Evolutionary conservation across 2,329 filamentous ascomycete species (phyloP).

Genomic region (Clarireedia paspali): DNA sequence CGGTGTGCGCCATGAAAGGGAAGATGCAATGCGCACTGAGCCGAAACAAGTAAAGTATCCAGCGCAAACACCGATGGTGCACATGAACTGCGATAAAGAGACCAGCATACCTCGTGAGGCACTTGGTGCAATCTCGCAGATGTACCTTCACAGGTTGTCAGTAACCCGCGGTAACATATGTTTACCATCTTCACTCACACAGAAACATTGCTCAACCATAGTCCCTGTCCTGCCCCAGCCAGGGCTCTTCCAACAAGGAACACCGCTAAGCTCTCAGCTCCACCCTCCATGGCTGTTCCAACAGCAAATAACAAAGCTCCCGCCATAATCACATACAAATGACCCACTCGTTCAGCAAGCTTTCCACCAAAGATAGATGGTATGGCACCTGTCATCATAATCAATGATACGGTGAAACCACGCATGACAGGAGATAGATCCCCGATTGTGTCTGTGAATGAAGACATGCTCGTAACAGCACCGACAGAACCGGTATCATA

Average conservation of each 20-base stretch:
- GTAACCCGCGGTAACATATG: background rate
- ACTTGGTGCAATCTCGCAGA: background rate
- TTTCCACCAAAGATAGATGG: slow-evolving; percentile 48
- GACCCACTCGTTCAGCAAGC: slow-evolving; percentile 39
- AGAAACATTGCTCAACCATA: slow-evolving; percentile 43
- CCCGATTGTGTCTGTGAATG: slow-evolving; percentile 37
- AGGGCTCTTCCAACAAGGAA: slow-evolving; percentile 46
- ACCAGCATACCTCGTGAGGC: slow-evolving; percentile 39
- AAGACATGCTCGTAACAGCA: slow-evolving; percentile 40
- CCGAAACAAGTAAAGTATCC: slow-evolving; percentile 55
- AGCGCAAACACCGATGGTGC: slow-evolving; percentile 39
- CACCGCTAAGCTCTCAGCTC: slow-evolving; percentile 38
- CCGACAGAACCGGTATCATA: slow-evolving; percentile 42
- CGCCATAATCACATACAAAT: background rate
- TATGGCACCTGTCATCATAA: slow-evolving; percentile 48
- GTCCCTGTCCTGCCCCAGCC: slow-evolving; percentile 46
- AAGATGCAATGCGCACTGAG: slow-evolving; percentile 36
- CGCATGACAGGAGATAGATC: slow-evolving; percentile 40
- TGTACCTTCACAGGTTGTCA: background rate
- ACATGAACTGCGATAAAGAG: slow-evolving; percentile 43
- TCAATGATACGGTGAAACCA: slow-evolving; percentile 50
- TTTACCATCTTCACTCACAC: slow-evolving; percentile 31
- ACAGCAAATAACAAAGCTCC: background rate
- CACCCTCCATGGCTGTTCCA: background rate
- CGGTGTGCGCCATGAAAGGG: slow-evolving; percentile 46